Percentiles rank a stretch among this genome's conserved stretches.
Conservation (phyloP, 1,284 basidiomycete species). For the Austroboletus novae-zelandiae region DNA sequence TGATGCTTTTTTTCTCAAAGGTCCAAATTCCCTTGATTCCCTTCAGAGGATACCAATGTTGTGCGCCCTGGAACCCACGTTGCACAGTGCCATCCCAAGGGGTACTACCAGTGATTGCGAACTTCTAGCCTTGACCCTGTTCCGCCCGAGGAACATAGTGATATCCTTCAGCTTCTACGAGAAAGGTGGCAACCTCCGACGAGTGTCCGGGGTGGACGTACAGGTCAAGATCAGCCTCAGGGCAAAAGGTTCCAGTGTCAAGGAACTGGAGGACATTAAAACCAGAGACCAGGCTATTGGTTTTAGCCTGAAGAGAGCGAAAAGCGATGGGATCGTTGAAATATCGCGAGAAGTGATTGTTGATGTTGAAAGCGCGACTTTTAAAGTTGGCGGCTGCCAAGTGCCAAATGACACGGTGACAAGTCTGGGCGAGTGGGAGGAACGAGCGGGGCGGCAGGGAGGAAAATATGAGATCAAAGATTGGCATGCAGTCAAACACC, state of each 20-base stretch:
- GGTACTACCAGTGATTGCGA: not conserved
- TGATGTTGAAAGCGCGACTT: constrained; percentile 25
- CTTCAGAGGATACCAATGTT: not conserved
- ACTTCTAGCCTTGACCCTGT: constrained; percentile 13
- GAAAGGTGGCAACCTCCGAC: constrained; percentile 27
- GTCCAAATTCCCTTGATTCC: constrained; percentile 16
- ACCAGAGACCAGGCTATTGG: constrained; percentile 47
- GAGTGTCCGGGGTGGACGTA: constrained; percentile 36
- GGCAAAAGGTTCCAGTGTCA: constrained; percentile 41
- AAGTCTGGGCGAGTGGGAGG: constrained; percentile 15
- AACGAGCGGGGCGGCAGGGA: constrained; percentile 18
- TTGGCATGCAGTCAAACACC: constrained; percentile 16
- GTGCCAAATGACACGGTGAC: constrained; percentile 9
- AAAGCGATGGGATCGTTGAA: constrained; percentile 36
- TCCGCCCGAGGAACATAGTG: constrained; percentile 9
- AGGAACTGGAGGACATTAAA: constrained; percentile 51
- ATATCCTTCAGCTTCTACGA: constrained; percentile 32
- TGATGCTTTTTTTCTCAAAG: constrained; percentile 11
- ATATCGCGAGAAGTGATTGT: constrained; percentile 23
- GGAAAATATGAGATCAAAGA: constrained; percentile 22
- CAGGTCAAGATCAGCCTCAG: constrained; percentile 47
- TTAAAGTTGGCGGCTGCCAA: constrained; percentile 9
- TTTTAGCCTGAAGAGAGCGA: constrained; percentile 42
- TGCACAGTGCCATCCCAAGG: constrained; percentile 19
- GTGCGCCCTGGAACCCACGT: not conserved